Conservation (phyloP, 106 monocot genomes). For the Dendrobium officinale region DNA sequence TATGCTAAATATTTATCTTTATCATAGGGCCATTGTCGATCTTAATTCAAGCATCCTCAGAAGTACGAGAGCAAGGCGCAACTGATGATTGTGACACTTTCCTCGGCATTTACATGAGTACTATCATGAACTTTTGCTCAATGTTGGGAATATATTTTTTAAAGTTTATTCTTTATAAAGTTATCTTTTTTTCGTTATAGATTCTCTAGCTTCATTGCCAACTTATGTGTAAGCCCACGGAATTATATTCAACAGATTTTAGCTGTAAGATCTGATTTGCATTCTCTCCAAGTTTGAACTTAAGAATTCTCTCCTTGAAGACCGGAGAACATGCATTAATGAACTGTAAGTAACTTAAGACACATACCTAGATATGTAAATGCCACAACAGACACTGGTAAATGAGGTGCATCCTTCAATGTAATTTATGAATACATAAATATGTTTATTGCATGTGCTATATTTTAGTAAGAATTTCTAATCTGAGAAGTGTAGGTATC, state of each 20-base stretch:
- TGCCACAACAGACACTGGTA: not conserved
- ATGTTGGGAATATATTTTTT: not conserved
- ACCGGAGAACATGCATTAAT: constrained; percentile 86
- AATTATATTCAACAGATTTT: constrained; percentile 81
- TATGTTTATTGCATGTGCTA: not conserved
- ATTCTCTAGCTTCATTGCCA: constrained; percentile 59
- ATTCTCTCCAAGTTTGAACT: constrained; percentile 85
- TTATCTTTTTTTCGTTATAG: constrained; percentile 24
- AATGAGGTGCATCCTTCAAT: not conserved
- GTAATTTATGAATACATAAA: not conserved
- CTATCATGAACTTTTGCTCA: not conserved
- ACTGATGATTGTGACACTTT: constrained; percentile 92
- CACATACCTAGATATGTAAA: not conserved
- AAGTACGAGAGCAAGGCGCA: constrained; percentile 87
- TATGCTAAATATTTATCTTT: not conserved
- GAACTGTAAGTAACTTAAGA: constrained; percentile 64
- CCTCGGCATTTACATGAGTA: constrained; percentile 81
- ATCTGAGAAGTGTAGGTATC: not conserved
- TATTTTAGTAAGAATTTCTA: not conserved
- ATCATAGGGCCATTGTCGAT: constrained; percentile 52
- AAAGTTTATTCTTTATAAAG: not conserved
- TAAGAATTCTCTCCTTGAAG: constrained; percentile 86
- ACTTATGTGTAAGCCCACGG: constrained; percentile 88
- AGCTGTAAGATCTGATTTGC: constrained; percentile 67
- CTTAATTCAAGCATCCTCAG: constrained; percentile 74